Conservation (phyloP, 345 rosid genomes). For the Hibiscus mutabilis region DNA sequence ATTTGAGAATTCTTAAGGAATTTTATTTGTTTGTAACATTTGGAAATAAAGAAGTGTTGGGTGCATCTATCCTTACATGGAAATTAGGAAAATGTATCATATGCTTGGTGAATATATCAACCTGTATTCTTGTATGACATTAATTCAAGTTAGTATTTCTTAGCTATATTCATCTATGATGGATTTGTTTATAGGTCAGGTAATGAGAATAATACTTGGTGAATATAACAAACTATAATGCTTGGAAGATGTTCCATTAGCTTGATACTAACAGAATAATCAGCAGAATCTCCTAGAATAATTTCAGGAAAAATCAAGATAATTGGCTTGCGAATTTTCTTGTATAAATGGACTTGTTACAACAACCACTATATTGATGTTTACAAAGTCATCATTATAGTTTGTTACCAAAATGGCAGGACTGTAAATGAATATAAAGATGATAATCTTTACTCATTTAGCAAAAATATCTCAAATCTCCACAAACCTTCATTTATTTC, state of each 20-base stretch:
- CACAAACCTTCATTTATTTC: constrained; percentile 47
- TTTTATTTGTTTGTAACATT: too few species aligned
- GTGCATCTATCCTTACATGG: too few species aligned
- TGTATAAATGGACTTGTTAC: neutral
- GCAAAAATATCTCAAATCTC: constrained; percentile 18
- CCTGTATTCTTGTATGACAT: too few species aligned
- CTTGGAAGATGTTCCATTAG: constrained; percentile 84
- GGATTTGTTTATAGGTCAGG: too few species aligned
- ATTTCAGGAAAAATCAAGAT: constrained; percentile 5
- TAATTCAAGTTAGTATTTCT: too few species aligned
- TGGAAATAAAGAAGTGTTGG: too few species aligned
- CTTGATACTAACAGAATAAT: constrained; percentile 30
- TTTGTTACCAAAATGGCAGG: neutral
- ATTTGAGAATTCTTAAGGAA: too few species aligned
- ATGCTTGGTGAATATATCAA: too few species aligned
- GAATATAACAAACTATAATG: too few species aligned
- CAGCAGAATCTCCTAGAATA: constrained; percentile 33
- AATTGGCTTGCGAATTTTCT: neutral
- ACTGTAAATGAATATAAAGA: neutral
- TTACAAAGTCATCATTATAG: neutral
- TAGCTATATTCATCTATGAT: too few species aligned
- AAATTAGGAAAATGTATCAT: too few species aligned
- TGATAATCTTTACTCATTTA: constrained; percentile 6
- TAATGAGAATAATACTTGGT: too few species aligned
- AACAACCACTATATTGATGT: neutral